phyloP scores from a whole-genome alignment of 768 basidiomycete species.

The Russula earlei region DNA sequence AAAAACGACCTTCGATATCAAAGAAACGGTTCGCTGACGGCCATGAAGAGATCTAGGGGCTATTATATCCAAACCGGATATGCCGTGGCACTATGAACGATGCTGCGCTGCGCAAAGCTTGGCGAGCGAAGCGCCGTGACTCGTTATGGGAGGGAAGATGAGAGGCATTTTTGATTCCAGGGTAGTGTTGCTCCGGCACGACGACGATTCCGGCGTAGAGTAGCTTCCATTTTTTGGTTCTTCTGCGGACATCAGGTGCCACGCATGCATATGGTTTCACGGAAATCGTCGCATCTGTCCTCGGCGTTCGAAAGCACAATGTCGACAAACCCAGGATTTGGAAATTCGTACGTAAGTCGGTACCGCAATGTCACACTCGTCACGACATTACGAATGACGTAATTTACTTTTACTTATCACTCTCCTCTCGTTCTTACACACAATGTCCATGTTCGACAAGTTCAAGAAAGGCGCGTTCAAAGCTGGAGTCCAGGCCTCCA shows the following conservation, averaged over 20 bases:
- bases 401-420: too few relatives aligned
- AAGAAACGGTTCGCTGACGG: neutral
- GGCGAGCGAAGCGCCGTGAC: too few relatives aligned
- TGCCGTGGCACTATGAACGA: too few relatives aligned
- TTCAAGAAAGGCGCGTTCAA: conserved; percentile 73
- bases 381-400: too few relatives aligned
- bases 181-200: neutral
- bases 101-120: too few relatives aligned
- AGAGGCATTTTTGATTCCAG: neutral
- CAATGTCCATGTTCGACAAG: conserved; percentile 63
- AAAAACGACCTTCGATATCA: neutral
- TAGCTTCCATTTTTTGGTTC: neutral
- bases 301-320: too few relatives aligned
- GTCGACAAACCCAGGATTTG: neutral
- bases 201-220: neutral
- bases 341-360: neutral
- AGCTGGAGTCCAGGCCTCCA: conserved; percentile 70
- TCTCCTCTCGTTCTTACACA: neutral
- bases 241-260: neutral
- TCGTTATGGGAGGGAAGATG: neutral
- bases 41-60: neutral
- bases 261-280: too few relatives aligned
- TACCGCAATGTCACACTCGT: too few relatives aligned
- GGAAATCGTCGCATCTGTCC: too few relatives aligned
- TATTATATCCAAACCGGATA: neutral